Percentiles rank a stretch among this genome's conserved stretches.
Conservation (phyloP, 1,284 basidiomycete genomes). For the Lentinula novae-zelandiae region DNA sequence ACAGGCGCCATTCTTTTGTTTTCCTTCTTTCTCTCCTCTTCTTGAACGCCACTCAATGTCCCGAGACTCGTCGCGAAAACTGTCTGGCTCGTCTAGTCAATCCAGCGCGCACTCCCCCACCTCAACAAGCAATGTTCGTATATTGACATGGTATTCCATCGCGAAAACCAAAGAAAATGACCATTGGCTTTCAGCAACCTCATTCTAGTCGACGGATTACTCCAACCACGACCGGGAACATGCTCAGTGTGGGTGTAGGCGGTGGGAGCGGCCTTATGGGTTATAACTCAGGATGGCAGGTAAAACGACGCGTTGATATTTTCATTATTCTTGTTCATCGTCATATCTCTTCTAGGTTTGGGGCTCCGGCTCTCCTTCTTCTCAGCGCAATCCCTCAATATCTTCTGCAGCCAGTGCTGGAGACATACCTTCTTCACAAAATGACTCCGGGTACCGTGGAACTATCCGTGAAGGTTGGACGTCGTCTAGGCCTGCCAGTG, state of each 20-base stretch:
- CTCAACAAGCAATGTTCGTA: conserved; percentile 53
- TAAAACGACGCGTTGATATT: conserved; percentile 28
- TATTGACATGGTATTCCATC: conserved; percentile 1
- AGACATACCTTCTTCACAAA: conserved; percentile 44
- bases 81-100: conserved; percentile 62
- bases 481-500: conserved; percentile 46
- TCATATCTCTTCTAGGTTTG: conserved; percentile 47
- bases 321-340: conserved; percentile 10
- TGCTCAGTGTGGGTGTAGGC: conserved; percentile 53
- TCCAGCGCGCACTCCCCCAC: conserved; percentile 59
- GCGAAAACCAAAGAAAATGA: background rate
- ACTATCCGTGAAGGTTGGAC: conserved; percentile 52
- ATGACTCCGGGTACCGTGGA: conserved; percentile 45
- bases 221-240: conserved; percentile 37
- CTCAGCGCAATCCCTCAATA: conserved; percentile 58
- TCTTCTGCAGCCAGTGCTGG: conserved; percentile 54
- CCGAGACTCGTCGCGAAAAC: conserved; percentile 56
- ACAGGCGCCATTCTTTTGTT: conserved; percentile 19
- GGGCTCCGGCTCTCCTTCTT: conserved; percentile 44
- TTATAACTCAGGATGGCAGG: conserved; percentile 69
- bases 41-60: conserved; percentile 41
- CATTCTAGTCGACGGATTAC: conserved; percentile 45
- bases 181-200: conserved; percentile 23
- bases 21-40: conserved; percentile 16
- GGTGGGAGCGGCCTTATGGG: conserved; percentile 45